These are phyloP conservation scores for Thamnidium elegans DNA, from an alignment of 192 early-diverging fungal genomes.

Conservation along the genomic window DNA sequence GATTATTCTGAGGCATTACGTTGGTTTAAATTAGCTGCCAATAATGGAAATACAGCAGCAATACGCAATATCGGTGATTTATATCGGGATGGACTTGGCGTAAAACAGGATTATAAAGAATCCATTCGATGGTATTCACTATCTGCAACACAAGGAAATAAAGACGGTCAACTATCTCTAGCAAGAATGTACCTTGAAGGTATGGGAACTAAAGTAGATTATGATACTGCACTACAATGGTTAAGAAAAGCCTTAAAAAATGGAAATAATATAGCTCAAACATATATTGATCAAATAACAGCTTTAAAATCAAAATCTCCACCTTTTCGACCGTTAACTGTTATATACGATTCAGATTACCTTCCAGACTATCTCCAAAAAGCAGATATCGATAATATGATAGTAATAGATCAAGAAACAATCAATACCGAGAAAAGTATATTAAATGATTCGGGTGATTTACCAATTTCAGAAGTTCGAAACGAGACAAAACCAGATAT, in stretches of 20 bases:
- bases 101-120: constrained; percentile 48
- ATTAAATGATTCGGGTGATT: too few species aligned
- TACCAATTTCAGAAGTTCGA: background rate
- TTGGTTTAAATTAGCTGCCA: constrained; percentile 61
- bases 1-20: constrained; percentile 61
- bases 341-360: too few species aligned
- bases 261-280: constrained; percentile 62
- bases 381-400: background rate
- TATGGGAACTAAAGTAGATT: constrained; percentile 49
- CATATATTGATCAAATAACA: too few species aligned
- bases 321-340: too few species aligned
- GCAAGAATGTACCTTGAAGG: constrained; percentile 81
- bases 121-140: constrained; percentile 77
- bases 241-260: constrained; percentile 58
- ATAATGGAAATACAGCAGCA: constrained; percentile 65
- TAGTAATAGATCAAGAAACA: background rate
- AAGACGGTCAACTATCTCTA: constrained; percentile 64
- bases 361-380: too few species aligned
- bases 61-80: constrained; percentile 82
- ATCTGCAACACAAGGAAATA: constrained; percentile 62
- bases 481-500: background rate
- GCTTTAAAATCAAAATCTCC: too few species aligned
- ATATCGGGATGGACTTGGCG: constrained; percentile 88
- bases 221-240: constrained; percentile 68
- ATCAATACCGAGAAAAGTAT: too few species aligned